phyloP scores from a whole-genome alignment of 1,284 basidiomycete genomes.

The Coriolopsis trogii region DNA sequence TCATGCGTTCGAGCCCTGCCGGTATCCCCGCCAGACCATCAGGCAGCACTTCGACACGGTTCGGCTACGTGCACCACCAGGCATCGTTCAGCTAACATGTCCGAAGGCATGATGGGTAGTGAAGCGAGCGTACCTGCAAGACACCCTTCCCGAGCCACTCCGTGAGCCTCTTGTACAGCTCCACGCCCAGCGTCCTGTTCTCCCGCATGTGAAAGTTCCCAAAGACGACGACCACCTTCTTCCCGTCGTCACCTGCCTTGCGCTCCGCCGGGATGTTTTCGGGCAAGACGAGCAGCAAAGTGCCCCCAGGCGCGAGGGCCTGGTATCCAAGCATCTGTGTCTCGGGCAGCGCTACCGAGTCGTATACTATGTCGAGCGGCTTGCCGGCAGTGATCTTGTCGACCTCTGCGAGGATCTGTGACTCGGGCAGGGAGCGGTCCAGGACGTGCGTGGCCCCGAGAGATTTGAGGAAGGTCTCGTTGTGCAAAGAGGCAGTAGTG shows the following conservation, averaged over 20 bases:
- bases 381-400: slow-evolving; percentile 27
- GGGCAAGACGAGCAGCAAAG: slow-evolving; percentile 19
- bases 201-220: slow-evolving; percentile 6
- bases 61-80: slow-evolving; percentile 19
- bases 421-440: slow-evolving; percentile 40
- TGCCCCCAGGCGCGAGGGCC: slow-evolving; percentile 29
- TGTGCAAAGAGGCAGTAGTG: slow-evolving; percentile 50
- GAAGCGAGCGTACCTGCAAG: slow-evolving; percentile 13
- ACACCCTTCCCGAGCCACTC: slow-evolving; percentile 16
- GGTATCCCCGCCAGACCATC: slow-evolving; percentile 48
- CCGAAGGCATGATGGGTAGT: not conserved
- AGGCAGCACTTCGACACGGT: slow-evolving; percentile 43
- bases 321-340: slow-evolving; percentile 27
- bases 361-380: slow-evolving; percentile 42
- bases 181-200: slow-evolving; percentile 2
- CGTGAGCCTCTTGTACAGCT: slow-evolving; percentile 16
- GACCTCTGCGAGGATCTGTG: slow-evolving; percentile 28
- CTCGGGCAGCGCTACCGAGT: slow-evolving; percentile 31
- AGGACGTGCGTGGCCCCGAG: slow-evolving; percentile 59
- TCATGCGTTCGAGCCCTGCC: slow-evolving; percentile 45
- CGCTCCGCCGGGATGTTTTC: not conserved
- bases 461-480: slow-evolving; percentile 45
- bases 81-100: no score
- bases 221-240: slow-evolving; percentile 12
- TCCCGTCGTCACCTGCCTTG: slow-evolving; percentile 1